Percentiles rank a stretch among this genome's conserved stretches.
phyloP scores from a whole-genome alignment of 2,329 filamentous ascomycete genomes.

The Xylaria sp. region DNA sequence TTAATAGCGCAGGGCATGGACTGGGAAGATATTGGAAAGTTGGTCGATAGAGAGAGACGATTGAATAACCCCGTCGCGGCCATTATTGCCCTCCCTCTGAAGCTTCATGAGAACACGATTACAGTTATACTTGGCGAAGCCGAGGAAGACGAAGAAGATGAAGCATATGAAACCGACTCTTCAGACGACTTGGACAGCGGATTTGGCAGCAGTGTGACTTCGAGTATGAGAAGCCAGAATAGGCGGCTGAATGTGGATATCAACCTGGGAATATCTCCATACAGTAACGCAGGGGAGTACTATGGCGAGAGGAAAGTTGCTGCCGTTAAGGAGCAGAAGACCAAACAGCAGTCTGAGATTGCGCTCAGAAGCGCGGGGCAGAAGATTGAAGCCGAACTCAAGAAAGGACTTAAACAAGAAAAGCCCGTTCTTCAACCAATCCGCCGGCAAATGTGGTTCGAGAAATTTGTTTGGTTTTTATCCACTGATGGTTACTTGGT shows the following conservation, averaged over 20 bases:
- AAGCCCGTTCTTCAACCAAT: constrained; percentile 85
- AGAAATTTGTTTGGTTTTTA: constrained; percentile 95
- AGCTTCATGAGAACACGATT: constrained; percentile 86
- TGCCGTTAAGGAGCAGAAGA: constrained; percentile 86
- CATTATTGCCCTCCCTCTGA: constrained; percentile 85
- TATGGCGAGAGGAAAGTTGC: constrained; percentile 88
- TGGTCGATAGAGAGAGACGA: constrained; percentile 87
- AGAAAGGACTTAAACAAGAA: constrained; percentile 87
- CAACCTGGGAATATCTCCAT: constrained; percentile 79
- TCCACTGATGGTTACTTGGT: constrained; percentile 95
- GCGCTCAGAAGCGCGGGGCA: constrained; percentile 89
- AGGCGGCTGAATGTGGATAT: constrained; percentile 78
- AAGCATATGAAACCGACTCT: constrained; percentile 69
- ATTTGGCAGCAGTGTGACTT: constrained; percentile 40
- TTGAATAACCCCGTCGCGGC: constrained; percentile 83
- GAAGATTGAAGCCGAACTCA: constrained; percentile 85
- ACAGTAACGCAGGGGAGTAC: constrained; percentile 89
- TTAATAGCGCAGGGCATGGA: constrained; percentile 96
- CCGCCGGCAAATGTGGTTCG: constrained; percentile 89
- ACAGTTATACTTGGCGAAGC: constrained; percentile 79
- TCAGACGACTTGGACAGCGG: constrained; percentile 64
- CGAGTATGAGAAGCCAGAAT: constrained; percentile 51
- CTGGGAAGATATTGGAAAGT: constrained; percentile 86
- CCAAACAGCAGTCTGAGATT: constrained; percentile 76
- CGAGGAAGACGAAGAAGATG: constrained; percentile 63